Base-by-base conservation (phyloP, 768 basidiomycete genomes). In the Porphyrellus cyaneotinctus region DNA sequence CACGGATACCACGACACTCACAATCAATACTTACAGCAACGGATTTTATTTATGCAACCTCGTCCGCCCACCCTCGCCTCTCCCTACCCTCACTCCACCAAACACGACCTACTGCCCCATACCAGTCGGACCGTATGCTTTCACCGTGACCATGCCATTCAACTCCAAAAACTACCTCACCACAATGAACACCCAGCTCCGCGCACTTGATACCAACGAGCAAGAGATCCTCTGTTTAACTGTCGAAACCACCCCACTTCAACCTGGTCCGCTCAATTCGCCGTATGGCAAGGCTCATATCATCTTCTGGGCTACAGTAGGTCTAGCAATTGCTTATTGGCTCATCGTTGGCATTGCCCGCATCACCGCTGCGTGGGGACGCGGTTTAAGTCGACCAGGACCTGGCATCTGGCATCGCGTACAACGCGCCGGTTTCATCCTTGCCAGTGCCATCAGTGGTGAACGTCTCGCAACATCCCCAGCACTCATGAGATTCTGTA, bases 401-500 rank as follows among this genome's bases (percentile, higher is more conserved):
- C 72, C 77, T 31, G 81, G 86, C 26, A 53, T 86, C 49, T 84
- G 88, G 85, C 71, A 82, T 41, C 78, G 85, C 63, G 75, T 88
- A 14, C 87, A 94, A 64, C 88, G 88, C 70, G 84, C 83, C 9
- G 91, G 94, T 7, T 91, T 91, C 60, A 86, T 97, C 61, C 72
- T 95, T 36, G 89, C 92, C 18, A 95, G 94, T 70, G 92, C 94
- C 0, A 82, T 95, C 59, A 94, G 93, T 50, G 97, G 95, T 6
- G 93, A 95, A 67, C 80, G 89, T 33, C 76, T 98, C 33, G 84
- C 91, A 4, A 81, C 85, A 23, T 87, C 87, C 18, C 91, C 91
- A 15, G 91, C 91, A 0, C 75, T 98, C 47, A 78, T 97, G 73
- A 77, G 95, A 47, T 98, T 94, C 64, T 85, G 93, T 93, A 66